Conservation (phyloP, 2,329 filamentous ascomycete species). For the Phyllachora maydis region DNA sequence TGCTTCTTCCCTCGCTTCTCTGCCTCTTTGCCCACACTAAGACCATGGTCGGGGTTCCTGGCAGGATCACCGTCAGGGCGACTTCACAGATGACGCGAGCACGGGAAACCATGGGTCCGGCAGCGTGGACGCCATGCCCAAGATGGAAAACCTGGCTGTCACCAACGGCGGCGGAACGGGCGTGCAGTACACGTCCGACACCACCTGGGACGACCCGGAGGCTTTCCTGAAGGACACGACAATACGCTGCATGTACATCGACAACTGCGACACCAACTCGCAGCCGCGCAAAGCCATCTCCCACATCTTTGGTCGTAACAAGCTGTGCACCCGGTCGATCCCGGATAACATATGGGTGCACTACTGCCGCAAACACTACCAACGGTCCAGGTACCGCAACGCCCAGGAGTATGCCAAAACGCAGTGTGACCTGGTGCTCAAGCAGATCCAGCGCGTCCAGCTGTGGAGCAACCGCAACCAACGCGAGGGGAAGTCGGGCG, state of each 20-base stretch:
- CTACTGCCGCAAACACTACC: slow-evolving; percentile 68
- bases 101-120: too few relatives aligned
- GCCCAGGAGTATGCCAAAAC: slow-evolving; percentile 34
- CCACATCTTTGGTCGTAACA: slow-evolving; percentile 70
- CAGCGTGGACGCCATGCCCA: too few relatives aligned
- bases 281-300: slow-evolving; percentile 56
- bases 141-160: too few relatives aligned
- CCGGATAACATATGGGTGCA: slow-evolving; percentile 52
- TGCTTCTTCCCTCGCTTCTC: too few relatives aligned
- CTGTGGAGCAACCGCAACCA: slow-evolving; percentile 36
- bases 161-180: too few relatives aligned
- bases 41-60: too few relatives aligned
- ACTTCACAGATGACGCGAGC: too few relatives aligned
- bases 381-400: slow-evolving; percentile 52
- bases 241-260: slow-evolving; percentile 30
- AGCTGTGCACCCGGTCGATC: slow-evolving; percentile 51
- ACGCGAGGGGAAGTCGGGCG: slow-evolving; percentile 13
- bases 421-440: slow-evolving; percentile 42
- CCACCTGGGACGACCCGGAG: not conserved
- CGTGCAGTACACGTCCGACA: too few relatives aligned
- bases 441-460: slow-evolving; percentile 41
- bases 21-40: too few relatives aligned
- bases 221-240: not conserved
- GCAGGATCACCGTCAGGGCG: too few relatives aligned
- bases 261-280: slow-evolving; percentile 36